Conservation (phyloP, 768 basidiomycete genomes). For the Lactifluus subvellereus region DNA sequence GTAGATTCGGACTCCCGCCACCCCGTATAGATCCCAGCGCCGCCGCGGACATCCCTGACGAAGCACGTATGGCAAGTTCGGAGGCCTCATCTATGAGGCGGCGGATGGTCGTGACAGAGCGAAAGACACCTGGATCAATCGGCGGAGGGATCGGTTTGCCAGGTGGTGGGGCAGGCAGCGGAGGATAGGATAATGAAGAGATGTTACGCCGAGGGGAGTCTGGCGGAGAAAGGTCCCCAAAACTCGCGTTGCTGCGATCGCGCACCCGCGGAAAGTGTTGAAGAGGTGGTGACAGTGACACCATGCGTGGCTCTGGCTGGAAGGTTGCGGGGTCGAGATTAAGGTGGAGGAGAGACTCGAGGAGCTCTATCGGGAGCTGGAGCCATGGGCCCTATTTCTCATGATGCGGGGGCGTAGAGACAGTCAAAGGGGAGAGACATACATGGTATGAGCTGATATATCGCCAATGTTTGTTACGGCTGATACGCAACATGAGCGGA, state of each 20-base stretch:
- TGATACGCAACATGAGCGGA: constrained; percentile 73
- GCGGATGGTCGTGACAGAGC: constrained; percentile 66
- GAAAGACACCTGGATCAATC: constrained; percentile 85
- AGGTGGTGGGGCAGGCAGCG: constrained; percentile 49
- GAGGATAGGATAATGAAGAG: constrained; percentile 36
- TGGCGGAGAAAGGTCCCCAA: constrained; percentile 38
- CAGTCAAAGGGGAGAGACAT: constrained; percentile 32
- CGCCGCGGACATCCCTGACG: constrained; percentile 74
- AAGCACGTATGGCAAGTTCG: constrained; percentile 81
- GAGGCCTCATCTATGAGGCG: constrained; percentile 85
- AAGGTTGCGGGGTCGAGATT: constrained; percentile 72
- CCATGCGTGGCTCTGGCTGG: constrained; percentile 39
- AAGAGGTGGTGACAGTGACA: constrained; percentile 35
- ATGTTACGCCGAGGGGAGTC: constrained; percentile 28
- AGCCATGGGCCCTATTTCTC: constrained; percentile 78
- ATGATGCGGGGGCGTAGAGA: neutral
- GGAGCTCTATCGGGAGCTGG: constrained; percentile 77
- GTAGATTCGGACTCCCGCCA: constrained; percentile 32
- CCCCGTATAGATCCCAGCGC: constrained; percentile 63
- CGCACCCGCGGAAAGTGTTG: constrained; percentile 31
- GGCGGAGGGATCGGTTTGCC: constrained; percentile 76
- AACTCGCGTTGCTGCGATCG: constrained; percentile 42
- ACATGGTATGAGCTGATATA: constrained; percentile 91
- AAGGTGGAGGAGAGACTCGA: constrained; percentile 73
- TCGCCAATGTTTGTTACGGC: constrained; percentile 91